Evolutionary conservation across 768 basidiomycete species (phyloP), one percentile per base, ranked within the genome.

Genomic region (Tubosaeta brunneosetosa): DNA sequence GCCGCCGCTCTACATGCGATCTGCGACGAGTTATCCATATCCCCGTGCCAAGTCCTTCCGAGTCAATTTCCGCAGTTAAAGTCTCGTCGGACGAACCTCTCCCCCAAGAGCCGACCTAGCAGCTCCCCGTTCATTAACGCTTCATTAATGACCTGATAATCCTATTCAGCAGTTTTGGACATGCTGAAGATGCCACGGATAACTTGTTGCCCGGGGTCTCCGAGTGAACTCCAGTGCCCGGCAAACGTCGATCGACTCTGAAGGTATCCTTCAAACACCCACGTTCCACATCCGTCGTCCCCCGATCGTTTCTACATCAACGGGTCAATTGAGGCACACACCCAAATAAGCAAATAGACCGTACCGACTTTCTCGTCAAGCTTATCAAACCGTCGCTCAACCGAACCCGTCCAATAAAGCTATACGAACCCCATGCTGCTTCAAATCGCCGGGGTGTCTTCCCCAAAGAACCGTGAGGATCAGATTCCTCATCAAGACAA

Each of bases 401-500:
- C 32, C 78, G 72, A 42, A 87, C 74, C 25, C 79, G 71, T 45
- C 88, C 88, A 11, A 73, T 71, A 61, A 84, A 81, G 52, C 65
- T 75, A 66, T 79, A 87, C 11, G 80, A 79, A 5, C 82, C 84
- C 85, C 88, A 90, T 8, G 83, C 82, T 36, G 72, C 70, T 53
- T 82, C 81, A 50, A 82, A 79, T 44, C 74, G 73, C 44, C 60
- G 67, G 42, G 76, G 69, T 2, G 84, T 85, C 84, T 85, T 53
- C 26, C 29, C 41, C 43, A 29, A 16, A 53, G 29, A 9, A 9
- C 11, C 62, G 69, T 68, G 59, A 70, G 62, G 38, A 55, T 29
- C 36, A 41, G 6, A 55, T 56, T 7, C 52, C 51, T 31, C 61
- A 56, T 57, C 51, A 54, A 59, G 56, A 57, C 53, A 45, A 64